Evolutionary conservation across 2,329 filamentous ascomycete species (phyloP), one percentile per base, ranked within the genome.

Genomic region (Colletotrichum sp.): DNA sequence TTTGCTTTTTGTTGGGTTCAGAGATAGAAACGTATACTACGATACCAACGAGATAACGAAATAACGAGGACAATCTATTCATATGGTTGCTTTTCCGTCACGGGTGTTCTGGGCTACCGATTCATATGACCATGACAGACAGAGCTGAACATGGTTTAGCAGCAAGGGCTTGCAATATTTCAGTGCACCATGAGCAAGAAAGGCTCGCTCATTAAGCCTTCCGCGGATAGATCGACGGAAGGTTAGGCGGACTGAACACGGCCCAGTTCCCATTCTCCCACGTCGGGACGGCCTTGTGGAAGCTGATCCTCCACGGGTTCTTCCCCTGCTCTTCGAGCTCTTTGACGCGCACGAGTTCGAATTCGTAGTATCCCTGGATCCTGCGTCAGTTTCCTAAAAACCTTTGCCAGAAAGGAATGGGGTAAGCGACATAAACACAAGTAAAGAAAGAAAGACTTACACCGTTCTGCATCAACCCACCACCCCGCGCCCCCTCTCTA

Each of bases 271-370:
- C 81, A 30, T 78, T 79, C 34, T 79, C 76, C 83, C 81, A 83
- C 12, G 72, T 68, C 21, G 77, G 32, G 13, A 74, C 72, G 57
- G 80, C 71, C 15, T 67, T 77, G 26, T 81, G 80, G 38, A 72
- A 79, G 32, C 76, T 80, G 63, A 84, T 80, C 6, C 82, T 78
- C 82, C 82, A 84, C 0, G 82, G 81, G 67, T 84, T 84, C 24
- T 79, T 58, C 4, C 80, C 80, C 24, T 79, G 74, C 10, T 76
- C 71, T 43, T 83, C 82, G 13, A 83, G 76, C 32, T 79, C 80
- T 1, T 67, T 60, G 24, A 81, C 67, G 21, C 79, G 77, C 30
- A 79, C 64, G 12, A 84, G 73, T n/a, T 83, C 81, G 21, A 82
- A 78, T 48, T 76, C 78, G 58, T 74, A 80, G 43, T 67, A 78